Conservation (phyloP, 2,329 filamentous ascomycete genomes). For the Sporothrix globosa region DNA sequence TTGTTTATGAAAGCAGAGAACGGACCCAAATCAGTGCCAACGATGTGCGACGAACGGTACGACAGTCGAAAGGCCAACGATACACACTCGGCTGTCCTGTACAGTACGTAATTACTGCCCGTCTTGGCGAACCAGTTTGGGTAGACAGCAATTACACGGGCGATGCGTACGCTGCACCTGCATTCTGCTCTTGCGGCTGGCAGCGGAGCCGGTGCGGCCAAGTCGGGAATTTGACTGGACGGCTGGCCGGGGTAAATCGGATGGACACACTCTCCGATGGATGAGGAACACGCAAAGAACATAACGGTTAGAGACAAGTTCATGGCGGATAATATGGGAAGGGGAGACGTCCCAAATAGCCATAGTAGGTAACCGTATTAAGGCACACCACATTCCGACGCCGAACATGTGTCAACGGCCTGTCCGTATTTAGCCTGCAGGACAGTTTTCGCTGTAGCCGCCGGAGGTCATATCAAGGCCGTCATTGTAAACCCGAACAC, state of each 20-base stretch:
- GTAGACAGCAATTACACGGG: neutral
- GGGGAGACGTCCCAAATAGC: neutral
- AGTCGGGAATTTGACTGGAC: neutral
- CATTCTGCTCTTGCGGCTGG: no score
- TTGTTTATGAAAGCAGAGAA: no score
- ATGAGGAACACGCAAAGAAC: neutral
- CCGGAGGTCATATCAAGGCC: neutral
- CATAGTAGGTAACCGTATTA: constrained; percentile 7
- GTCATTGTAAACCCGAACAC: no score
- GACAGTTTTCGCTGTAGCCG: neutral
- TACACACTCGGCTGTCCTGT: no score
- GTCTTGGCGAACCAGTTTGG: constrained; percentile 12
- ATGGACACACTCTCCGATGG: no score
- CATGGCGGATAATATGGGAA: neutral
- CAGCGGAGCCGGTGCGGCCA: neutral
- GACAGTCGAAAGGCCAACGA: no score
- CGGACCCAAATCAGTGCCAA: no score
- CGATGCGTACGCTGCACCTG: no score
- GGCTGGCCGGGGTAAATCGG: no score
- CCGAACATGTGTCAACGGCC: neutral
- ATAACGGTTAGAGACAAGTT: neutral
- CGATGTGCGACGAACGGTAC: no score
- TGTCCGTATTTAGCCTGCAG: constrained; percentile 3
- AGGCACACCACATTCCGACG: neutral
- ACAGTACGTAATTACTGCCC: neutral